Conservation (phyloP, 805 yeast species). For the Maudiozyma serrabonitensis region DNA sequence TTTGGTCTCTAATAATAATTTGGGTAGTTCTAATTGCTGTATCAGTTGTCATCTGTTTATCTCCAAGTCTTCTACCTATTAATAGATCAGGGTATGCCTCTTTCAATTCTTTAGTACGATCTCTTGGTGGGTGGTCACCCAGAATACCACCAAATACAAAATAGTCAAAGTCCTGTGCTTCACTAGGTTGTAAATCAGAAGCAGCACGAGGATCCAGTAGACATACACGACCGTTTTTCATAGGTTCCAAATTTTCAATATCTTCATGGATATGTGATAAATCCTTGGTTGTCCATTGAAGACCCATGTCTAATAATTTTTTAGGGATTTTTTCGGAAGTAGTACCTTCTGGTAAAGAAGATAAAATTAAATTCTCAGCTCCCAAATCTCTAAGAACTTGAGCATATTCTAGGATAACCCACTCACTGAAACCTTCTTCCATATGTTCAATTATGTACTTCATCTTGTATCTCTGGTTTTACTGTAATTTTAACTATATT, state of each 20-base stretch:
- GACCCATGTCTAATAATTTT: slow-evolving; percentile 46
- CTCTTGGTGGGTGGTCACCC: slow-evolving; percentile 87
- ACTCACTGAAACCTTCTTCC: slow-evolving; percentile 94
- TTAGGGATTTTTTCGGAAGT: slow-evolving; percentile 55
- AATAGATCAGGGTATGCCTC: slow-evolving; percentile 57
- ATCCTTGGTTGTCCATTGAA: slow-evolving; percentile 78
- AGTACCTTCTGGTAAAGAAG: slow-evolving; percentile 64
- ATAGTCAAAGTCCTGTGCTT: slow-evolving; percentile 59
- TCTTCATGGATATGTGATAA: slow-evolving; percentile 37
- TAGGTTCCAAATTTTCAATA: slow-evolving; percentile 37
- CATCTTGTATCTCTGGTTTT: slow-evolving; percentile 33
- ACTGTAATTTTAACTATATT: too few species aligned
- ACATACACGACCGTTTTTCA: slow-evolving; percentile 48
- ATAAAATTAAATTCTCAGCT: slow-evolving; percentile 55
- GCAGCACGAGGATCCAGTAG: slow-evolving; percentile 83
- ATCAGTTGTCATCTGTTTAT: slow-evolving; percentile 92
- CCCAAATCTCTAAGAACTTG: slow-evolving; percentile 83
- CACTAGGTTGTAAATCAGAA: slow-evolving; percentile 63
- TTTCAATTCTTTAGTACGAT: slow-evolving; percentile 84
- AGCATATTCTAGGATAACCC: slow-evolving; percentile 85
- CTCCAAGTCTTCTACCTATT: slow-evolving; percentile 79
- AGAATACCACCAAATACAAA: slow-evolving; percentile 94
- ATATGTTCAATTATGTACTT: slow-evolving; percentile 93
- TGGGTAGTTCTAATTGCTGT: slow-evolving; percentile 93
- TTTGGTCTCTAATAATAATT: slow-evolving; percentile 52